A percentile compares a stretch with the other conserved stretches of the same genome.
These are phyloP conservation scores for Sistotremastrum niveocremeum DNA, from an alignment of 768 basidiomycete species.

Conservation along the genomic window DNA sequence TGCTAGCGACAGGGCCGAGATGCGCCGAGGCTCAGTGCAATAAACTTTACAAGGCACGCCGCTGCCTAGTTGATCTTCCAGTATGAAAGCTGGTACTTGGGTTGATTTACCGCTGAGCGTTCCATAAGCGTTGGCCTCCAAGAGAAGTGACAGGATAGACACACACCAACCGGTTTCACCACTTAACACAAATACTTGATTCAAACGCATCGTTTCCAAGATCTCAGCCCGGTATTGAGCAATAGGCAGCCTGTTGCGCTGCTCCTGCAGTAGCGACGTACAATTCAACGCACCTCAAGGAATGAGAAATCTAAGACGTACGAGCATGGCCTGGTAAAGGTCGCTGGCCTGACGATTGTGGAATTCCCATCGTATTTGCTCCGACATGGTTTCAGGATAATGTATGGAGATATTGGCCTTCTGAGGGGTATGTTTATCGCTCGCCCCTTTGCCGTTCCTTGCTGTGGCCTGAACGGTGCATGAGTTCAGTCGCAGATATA, in stretches of 20 bases:
- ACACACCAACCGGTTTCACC: conserved; percentile 64
- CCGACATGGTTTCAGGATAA: conserved; percentile 17
- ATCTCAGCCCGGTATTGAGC: conserved; percentile 69
- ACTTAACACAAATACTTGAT: conserved; percentile 80
- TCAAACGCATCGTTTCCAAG: conserved; percentile 47
- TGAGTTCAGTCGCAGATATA: conserved; percentile 13
- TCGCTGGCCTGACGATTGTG: conserved; percentile 43
- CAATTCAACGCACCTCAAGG: not conserved
- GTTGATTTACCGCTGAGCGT: conserved; percentile 84
- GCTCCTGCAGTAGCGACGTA: conserved; percentile 28
- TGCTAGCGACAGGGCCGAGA: conserved; percentile 91
- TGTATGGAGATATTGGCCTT: conserved; percentile 1
- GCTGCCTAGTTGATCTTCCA: conserved; percentile 74
- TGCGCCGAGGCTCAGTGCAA: conserved; percentile 91
- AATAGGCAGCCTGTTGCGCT: conserved; percentile 76
- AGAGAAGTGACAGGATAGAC: conserved; percentile 5
- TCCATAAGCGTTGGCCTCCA: conserved; percentile 1
- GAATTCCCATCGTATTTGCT: conserved; percentile 47
- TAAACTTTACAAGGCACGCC: conserved; percentile 83
- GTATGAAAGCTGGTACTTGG: conserved; percentile 85
- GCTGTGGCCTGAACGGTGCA: not conserved
- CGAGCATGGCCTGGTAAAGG: conserved; percentile 82
- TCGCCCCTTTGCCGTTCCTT: not conserved
- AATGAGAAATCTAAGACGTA: conserved; percentile 23
- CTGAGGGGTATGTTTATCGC: no score